Percentiles rank a stretch among this genome's conserved stretches.
phyloP scores from a whole-genome alignment of 2,329 filamentous ascomycete genomes.

The Parascedosporium putredinis region DNA sequence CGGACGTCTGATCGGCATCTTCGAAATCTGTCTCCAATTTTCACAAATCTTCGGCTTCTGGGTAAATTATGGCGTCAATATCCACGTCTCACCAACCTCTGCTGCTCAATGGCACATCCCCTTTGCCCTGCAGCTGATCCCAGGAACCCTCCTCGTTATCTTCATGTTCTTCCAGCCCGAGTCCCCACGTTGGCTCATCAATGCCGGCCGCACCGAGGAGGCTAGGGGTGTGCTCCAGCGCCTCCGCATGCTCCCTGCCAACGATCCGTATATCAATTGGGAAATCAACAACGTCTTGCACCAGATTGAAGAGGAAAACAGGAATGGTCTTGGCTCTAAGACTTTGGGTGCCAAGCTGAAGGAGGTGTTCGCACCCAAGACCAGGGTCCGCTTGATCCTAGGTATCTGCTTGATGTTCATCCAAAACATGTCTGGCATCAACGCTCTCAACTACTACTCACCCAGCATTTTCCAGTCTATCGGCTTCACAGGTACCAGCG shows the following conservation, averaged over 20 bases:
- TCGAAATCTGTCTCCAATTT: conserved; percentile 55
- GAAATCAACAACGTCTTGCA: background rate
- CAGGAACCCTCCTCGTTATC: conserved; percentile 49
- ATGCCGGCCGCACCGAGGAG: background rate
- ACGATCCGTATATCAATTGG: background rate
- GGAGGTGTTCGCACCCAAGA: too few species aligned
- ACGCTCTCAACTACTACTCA: conserved; percentile 64
- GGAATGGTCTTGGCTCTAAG: background rate
- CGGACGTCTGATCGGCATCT: conserved; percentile 55
- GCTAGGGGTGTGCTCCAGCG: background rate
- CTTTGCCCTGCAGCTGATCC: conserved; percentile 33
- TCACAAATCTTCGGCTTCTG: conserved; percentile 54
- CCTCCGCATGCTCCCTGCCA: background rate
- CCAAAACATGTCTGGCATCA: too few species aligned
- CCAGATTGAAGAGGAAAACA: background rate
- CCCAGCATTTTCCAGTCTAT: conserved; percentile 55
- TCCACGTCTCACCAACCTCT: conserved; percentile 21
- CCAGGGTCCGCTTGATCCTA: too few species aligned
- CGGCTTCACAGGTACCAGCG: conserved; percentile 33
- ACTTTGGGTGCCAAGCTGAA: background rate
- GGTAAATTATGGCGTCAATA: conserved; percentile 54
- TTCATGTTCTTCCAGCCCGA: conserved; percentile 52
- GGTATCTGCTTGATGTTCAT: too few species aligned
- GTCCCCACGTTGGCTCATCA: conserved; percentile 50
- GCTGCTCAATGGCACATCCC: conserved; percentile 48